Base-by-base conservation (phyloP, 163 green algal species). In the Scenedesmus sp. region DNA sequence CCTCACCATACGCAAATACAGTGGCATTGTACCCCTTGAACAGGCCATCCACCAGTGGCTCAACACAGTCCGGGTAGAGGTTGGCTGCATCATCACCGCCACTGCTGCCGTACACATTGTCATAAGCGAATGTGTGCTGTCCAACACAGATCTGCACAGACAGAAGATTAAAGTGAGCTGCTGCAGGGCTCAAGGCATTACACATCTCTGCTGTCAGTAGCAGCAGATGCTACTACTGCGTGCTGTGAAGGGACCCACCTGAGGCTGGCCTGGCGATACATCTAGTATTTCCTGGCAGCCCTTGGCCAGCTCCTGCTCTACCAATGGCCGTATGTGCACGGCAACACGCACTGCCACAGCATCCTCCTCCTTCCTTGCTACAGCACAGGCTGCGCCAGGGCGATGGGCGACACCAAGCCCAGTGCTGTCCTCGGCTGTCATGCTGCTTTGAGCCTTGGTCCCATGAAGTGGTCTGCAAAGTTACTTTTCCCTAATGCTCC, bases 1-100 rank as follows among this genome's bases (percentile, higher is more conserved):
- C 4, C 88, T 51, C 81, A 92, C 88, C 93, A 59, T 97, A 96
- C 0, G 95, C 94, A 78, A 97, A 94, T 26, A 98, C 96, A 1
- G 97, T 99, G 3, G 97, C 97, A 82, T 99, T 99, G 95, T 99
- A 99, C 40, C 97, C 97, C 15, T 95, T 95, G 93, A 99, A 99
- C 2, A 99, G 92, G 43, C 97, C 96, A 0, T 95, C 93, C 1
- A 99, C 97, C n/a, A 99, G 95, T 3, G 97, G 97, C 30, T 95
- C 88, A 2, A 99, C 96, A 80, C 96, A 98, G 5, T 95, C 80
- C 0, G 90, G 35, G 90, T 97, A 99, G 1, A 99, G 94, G n/a
- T 89, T 70, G 26, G 73, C 85, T 4, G 94, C 61, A 7, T 86
- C 51, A 30, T 90, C 70, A 10, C 94, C 95, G 2, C 83, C 85